These are phyloP conservation scores for Suillus variegatus DNA, from an alignment of 768 basidiomycete species.

Conservation along the genomic window DNA sequence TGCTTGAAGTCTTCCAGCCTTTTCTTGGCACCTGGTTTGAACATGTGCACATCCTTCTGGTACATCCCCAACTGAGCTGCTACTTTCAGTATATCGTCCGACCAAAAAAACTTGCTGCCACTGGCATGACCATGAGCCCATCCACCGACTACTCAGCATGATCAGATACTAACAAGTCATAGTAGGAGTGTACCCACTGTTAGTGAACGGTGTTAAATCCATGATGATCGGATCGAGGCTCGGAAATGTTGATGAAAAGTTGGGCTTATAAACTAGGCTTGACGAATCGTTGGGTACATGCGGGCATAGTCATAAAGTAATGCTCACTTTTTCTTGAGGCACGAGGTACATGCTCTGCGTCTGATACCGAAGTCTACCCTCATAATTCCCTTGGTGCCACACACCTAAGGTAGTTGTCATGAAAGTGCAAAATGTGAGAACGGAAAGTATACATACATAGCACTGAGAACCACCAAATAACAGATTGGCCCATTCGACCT, in stretches of 20 bases:
- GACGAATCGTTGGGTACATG: constrained; percentile 21
- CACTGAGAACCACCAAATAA: constrained; percentile 23
- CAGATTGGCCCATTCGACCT: constrained; percentile 29
- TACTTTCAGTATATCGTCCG: constrained; percentile 30
- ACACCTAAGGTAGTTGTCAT: constrained; percentile 10
- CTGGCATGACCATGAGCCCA: constrained; percentile 29
- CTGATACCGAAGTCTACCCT: constrained; percentile 20
- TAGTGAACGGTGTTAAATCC: constrained; percentile 32
- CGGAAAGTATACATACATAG: constrained; percentile 13
- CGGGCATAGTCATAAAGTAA: neutral
- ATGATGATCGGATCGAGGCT: constrained; percentile 27
- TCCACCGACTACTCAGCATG: constrained; percentile 27
- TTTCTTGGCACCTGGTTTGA: constrained; percentile 25
- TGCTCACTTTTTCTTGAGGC: constrained; percentile 20
- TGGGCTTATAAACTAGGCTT: constrained; percentile 5
- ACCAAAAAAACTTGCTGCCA: constrained; percentile 36
- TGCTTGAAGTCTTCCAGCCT: constrained; percentile 26
- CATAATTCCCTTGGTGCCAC: constrained; percentile 15
- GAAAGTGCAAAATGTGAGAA: neutral
- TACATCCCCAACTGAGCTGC: constrained; percentile 14
- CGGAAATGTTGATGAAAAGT: constrained; percentile 29
- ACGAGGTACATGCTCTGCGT: constrained; percentile 16
- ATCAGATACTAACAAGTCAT: constrained; percentile 1
- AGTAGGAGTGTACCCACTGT: constrained; percentile 22
- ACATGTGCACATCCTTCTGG: constrained; percentile 21